These are phyloP conservation scores for Lachnellula subtilissima DNA, from an alignment of 2,329 filamentous ascomycete species.

Conservation along the genomic window DNA sequence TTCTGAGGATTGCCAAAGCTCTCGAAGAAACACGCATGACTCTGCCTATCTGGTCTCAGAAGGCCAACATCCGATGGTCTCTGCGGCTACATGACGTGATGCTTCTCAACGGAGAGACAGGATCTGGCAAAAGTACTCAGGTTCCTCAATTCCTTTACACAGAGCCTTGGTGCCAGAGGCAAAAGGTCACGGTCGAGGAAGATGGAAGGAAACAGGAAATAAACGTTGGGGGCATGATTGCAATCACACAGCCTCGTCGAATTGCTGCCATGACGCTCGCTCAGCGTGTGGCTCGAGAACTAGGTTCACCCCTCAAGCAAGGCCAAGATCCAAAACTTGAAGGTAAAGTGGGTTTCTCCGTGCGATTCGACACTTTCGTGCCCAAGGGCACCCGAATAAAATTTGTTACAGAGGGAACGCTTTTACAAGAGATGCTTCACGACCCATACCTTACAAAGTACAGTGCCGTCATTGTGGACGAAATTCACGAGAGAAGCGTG, in stretches of 20 bases:
- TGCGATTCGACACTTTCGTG: slow-evolving; percentile 85
- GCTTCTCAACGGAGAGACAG: slow-evolving; percentile 86
- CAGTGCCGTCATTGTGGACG: slow-evolving; percentile 87
- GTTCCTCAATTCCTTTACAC: slow-evolving; percentile 82
- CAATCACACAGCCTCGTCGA: slow-evolving; percentile 88
- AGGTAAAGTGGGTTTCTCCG: slow-evolving; percentile 78
- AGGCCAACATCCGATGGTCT: slow-evolving; percentile 25
- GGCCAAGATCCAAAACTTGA: slow-evolving; percentile 34
- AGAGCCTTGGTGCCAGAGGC: slow-evolving; percentile 72
- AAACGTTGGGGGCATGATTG: slow-evolving; percentile 72
- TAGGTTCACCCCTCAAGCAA: slow-evolving; percentile 60
- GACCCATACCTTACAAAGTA: slow-evolving; percentile 82
- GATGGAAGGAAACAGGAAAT: slow-evolving; percentile 38
- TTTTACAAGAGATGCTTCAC: slow-evolving; percentile 85
- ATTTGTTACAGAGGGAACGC: slow-evolving; percentile 92
- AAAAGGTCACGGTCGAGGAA: slow-evolving; percentile 45
- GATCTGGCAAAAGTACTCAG: slow-evolving; percentile 95
- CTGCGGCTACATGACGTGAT: slow-evolving; percentile 57
- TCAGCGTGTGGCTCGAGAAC: slow-evolving; percentile 79
- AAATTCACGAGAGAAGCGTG: slow-evolving; percentile 92
- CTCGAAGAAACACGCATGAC: slow-evolving; percentile 24
- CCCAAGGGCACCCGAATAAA: slow-evolving; percentile 84
- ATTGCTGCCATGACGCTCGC: slow-evolving; percentile 92
- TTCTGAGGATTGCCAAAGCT: slow-evolving; percentile 12
- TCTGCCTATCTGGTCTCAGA: slow-evolving; percentile 30